Conservation (phyloP, 2,329 filamentous ascomycete species). For the Hypoxylon sp. region DNA sequence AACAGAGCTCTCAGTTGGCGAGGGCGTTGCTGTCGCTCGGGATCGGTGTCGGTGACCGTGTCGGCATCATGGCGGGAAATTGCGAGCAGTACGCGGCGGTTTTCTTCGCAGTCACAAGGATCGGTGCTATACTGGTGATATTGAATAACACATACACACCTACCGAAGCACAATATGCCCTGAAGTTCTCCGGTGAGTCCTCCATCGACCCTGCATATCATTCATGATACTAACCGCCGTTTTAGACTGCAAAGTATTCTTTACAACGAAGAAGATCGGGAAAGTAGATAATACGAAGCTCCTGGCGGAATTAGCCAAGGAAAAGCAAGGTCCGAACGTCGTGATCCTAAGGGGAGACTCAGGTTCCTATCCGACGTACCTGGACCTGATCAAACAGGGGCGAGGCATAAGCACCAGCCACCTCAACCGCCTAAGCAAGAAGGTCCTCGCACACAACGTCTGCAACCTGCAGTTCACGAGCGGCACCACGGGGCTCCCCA, state of each 20-base stretch:
- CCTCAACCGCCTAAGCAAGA: constrained; percentile 65
- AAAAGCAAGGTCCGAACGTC: constrained; percentile 62
- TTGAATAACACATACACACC: constrained; percentile 86
- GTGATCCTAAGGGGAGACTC: constrained; percentile 71
- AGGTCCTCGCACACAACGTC: constrained; percentile 73
- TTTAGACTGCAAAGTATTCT: constrained; percentile 78
- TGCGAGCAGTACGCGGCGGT: constrained; percentile 84
- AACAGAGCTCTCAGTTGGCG: constrained; percentile 71
- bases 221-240: not conserved
- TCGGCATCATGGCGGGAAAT: constrained; percentile 83
- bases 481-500: constrained; percentile 79
- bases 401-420: constrained; percentile 61
- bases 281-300: constrained; percentile 72
- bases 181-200: constrained; percentile 74
- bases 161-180: constrained; percentile 76
- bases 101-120: constrained; percentile 77
- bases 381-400: constrained; percentile 67
- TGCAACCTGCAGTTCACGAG: constrained; percentile 82
- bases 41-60: constrained; percentile 74
- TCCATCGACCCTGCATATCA: not conserved
- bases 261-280: constrained; percentile 78
- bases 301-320: constrained; percentile 64
- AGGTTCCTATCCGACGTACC: constrained; percentile 69
- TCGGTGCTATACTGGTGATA: constrained; percentile 78
- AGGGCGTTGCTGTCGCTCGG: constrained; percentile 76